Evolutionary conservation across 805 yeast species (phyloP).

Genomic region (Yarrowia yakushimensis): DNA sequence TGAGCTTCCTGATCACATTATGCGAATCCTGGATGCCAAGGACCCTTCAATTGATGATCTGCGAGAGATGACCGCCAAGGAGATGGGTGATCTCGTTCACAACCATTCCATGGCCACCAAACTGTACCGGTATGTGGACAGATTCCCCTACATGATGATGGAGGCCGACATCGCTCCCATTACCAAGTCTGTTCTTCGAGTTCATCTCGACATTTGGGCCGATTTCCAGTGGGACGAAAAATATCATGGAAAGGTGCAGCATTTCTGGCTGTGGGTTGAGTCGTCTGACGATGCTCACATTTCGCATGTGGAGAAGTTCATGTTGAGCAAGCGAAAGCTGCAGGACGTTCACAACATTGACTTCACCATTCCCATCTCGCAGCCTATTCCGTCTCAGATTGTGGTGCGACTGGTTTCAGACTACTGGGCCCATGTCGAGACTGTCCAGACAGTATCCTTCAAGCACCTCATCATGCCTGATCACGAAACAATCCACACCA

Average conservation of each 20-base stretch:
- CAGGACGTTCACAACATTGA: constrained; percentile 66
- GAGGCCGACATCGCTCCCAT: constrained; percentile 86
- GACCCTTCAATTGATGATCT: constrained; percentile 57
- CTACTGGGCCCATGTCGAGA: constrained; percentile 83
- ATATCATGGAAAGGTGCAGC: constrained; percentile 77
- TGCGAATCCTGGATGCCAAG: constrained; percentile 58
- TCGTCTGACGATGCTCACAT: constrained; percentile 71
- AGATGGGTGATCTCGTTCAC: constrained; percentile 86
- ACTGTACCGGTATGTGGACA: constrained; percentile 55
- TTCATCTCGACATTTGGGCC: constrained; percentile 65
- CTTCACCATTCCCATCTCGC: constrained; percentile 85
- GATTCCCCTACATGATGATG: constrained; percentile 72
- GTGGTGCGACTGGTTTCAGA: constrained; percentile 78
- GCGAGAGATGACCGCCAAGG: constrained; percentile 67
- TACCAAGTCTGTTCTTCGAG: constrained; percentile 78
- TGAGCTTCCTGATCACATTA: constrained; percentile 61
- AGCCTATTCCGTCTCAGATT: constrained; percentile 87
- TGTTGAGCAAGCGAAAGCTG: constrained; percentile 58
- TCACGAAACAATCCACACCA: constrained; percentile 81
- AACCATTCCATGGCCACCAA: constrained; percentile 69
- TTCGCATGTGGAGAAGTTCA: constrained; percentile 76
- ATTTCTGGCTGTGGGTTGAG: constrained; percentile 91
- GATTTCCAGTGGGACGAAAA: constrained; percentile 84
- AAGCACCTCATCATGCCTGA: constrained; percentile 87
- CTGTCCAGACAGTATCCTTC: constrained; percentile 73